Conservation (phyloP, 192 early-diverging fungal species). For the Rhizophagus sp. region DNA sequence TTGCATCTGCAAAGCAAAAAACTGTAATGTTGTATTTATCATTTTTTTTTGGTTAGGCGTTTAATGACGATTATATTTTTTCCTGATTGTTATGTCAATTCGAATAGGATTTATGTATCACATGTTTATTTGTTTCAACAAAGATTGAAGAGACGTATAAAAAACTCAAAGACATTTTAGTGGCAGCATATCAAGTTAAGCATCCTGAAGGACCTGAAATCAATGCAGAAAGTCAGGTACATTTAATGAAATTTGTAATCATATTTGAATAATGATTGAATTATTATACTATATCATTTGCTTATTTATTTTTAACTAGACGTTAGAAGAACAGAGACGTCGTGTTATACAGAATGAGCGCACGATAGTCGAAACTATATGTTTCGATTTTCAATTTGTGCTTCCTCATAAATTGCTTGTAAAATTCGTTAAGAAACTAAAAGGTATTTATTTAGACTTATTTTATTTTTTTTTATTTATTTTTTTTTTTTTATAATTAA, state of each 20-base stretch:
- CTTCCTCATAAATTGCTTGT: conserved; percentile 72
- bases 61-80: neutral
- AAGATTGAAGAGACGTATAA: conserved; percentile 91
- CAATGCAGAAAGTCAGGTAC: conserved; percentile 54
- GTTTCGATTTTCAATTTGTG: conserved; percentile 78
- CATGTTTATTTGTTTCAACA: conserved; percentile 78
- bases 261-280: neutral
- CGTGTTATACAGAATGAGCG: conserved; percentile 68
- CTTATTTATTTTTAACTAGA: conserved; percentile 34
- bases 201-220: conserved; percentile 54
- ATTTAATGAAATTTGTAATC: neutral
- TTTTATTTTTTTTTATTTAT: neutral
- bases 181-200: conserved; percentile 56
- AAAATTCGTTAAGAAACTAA: conserved; percentile 69
- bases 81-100: neutral
- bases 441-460: conserved; percentile 43
- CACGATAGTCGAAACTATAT: conserved; percentile 73
- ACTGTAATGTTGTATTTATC: neutral
- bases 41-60: neutral
- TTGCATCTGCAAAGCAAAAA: conserved; percentile 3
- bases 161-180: conserved; percentile 77
- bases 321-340: conserved; percentile 67
- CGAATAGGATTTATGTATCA: conserved; percentile 55
- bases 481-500: neutral
- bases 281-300: neutral